phyloP scores from a whole-genome alignment of 2,329 filamentous ascomycete genomes.

The Curvularia sp. region DNA sequence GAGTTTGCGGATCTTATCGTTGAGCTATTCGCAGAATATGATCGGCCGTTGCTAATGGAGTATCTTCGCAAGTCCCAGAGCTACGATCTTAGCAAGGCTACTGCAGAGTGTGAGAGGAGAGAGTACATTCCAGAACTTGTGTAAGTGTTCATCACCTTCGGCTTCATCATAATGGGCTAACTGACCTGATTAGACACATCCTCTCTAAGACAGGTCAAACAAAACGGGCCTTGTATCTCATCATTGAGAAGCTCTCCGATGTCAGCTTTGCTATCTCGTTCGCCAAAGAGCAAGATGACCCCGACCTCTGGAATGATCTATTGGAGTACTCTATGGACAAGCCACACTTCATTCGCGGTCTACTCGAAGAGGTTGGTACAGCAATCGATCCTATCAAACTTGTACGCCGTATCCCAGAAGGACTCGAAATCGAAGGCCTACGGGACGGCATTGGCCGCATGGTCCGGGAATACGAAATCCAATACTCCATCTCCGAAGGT shows the following conservation, averaged over 20 bases:
- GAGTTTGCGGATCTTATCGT: conserved; percentile 87
- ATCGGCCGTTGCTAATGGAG: conserved; percentile 80
- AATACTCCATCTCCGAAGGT: conserved; percentile 88
- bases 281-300: conserved; percentile 89
- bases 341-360: conserved; percentile 87
- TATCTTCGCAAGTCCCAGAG: conserved; percentile 84
- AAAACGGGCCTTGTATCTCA: conserved; percentile 87
- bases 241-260: conserved; percentile 90
- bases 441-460: conserved; percentile 87
- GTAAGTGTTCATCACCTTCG: conserved; percentile 32
- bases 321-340: conserved; percentile 98
- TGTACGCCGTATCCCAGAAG: conserved; percentile 88
- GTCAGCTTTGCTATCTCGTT: conserved; percentile 93
- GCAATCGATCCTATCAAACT: conserved; percentile 91
- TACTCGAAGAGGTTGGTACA: conserved; percentile 93
- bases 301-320: conserved; percentile 92
- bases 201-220: conserved; percentile 95
- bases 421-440: conserved; percentile 88
- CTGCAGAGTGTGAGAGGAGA: conserved; percentile 77
- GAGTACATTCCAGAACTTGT: conserved; percentile 93
- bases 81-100: conserved; percentile 84
- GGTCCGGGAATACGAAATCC: conserved; percentile 94
- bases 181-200: conserved; percentile 65
- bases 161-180: not conserved
- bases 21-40: conserved; percentile 83